Base-by-base conservation (phyloP, 2,329 filamentous ascomycete species). In the Pseudocercospora crystallina region DNA sequence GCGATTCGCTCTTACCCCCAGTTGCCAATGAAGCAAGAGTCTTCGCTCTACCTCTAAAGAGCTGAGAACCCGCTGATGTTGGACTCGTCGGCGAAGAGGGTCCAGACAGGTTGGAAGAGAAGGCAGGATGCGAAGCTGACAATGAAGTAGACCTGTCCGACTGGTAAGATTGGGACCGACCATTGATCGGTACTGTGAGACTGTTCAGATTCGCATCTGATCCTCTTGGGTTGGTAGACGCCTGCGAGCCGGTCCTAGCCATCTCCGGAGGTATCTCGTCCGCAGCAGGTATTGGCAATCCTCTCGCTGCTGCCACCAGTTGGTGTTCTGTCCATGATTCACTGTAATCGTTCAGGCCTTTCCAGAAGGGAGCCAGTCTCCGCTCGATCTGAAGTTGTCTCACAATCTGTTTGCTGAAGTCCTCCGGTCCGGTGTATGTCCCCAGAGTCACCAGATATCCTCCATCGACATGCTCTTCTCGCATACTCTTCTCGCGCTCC, bases 371-470 rank as follows among this genome's bases (percentile, higher is more conserved):
- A 36, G 94, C 94, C 55, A 99, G 73, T 56, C 87, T 85, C 61
- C 94, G 82, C 72, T 99, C 94, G 68, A 99, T 90, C 92, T 97
- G 92, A 48, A 99, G 75, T 69, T 96, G 91, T 60, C 94, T 83
- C 49, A 97, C 92, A 41, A 89, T 77, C 13, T 81, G 75, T 71
- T 97, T 97, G 76, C 83, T 95, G 69, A 92, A 99, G 71, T 99
- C 94, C 71, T 99, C 94, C 0, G 84, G 76, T 0, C 92, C 91
- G 15, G 89, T 92, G 67, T 99, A 99, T 43, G 91, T 89, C 32
- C 94, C 94, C 66, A 96, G 82, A 0, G 94, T 99, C 30, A 99
- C 94, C 41, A 99, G 75, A 73, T 86, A 99, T 15, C 94, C 94
- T 14, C 94, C 94, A 70, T 99, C 94, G 2, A 97, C 87, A 69